Evolutionary conservation across 2,329 filamentous ascomycete species (phyloP).

Genomic region (Aspergillus ustus): DNA sequence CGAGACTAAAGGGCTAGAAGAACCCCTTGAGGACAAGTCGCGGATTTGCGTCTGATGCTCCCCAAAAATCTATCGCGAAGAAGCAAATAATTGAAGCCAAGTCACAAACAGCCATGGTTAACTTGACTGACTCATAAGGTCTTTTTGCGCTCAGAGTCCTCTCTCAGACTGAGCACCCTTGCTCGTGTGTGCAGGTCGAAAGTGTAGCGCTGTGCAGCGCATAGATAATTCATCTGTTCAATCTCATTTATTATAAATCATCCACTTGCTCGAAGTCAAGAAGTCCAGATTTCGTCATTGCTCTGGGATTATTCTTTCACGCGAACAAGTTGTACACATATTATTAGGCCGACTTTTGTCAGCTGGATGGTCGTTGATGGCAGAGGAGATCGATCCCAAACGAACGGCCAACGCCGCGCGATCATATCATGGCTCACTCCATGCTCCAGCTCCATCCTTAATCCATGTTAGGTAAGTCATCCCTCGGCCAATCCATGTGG

Average conservation of each 20-base stretch:
- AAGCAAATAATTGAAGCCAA: background rate
- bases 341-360: background rate
- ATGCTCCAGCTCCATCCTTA: background rate
- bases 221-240: background rate
- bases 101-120: background rate
- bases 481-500: conserved; percentile 21
- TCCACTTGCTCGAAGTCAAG: too few species aligned
- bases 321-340: background rate
- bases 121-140: background rate
- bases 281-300: background rate
- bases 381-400: background rate
- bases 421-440: too few species aligned
- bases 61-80: background rate
- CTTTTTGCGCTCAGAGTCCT: background rate
- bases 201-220: background rate
- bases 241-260: too few species aligned
- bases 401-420: background rate
- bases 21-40: background rate
- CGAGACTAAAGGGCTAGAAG: background rate
- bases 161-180: background rate
- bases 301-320: background rate
- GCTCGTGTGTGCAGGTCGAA: background rate
- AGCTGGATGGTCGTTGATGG: background rate
- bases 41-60: background rate
- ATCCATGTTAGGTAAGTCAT: conserved; percentile 20